Evolutionary conservation across 352 stramenopile species (phyloP), one percentile per base, ranked within the genome.

Genomic region (Saprolegnia diclina): DNA sequence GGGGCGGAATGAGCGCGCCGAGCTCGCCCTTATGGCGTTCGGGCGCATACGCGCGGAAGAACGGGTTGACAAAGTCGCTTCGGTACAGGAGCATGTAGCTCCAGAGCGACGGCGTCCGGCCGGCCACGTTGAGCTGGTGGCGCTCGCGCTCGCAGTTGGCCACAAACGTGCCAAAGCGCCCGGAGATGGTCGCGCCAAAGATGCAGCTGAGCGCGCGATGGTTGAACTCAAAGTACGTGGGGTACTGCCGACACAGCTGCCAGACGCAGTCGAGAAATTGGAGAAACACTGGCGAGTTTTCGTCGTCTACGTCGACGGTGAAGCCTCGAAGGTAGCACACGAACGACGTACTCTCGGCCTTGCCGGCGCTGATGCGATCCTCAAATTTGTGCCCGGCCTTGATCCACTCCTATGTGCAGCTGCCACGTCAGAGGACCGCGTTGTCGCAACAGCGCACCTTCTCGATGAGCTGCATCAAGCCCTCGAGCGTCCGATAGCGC

Each of bases 181-280:
- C 85, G 0, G 87, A 94, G 44, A 89, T 87, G 0, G 86, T 44
- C 19, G 87, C 82, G 45, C 96, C 88, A 0, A 79, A 87, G 22
- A 96, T 78, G 2, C 75, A 66, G 56, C 91, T 74, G 0, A 96
- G 76, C 61, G 96, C 73, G 18, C 73, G 65, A 5, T 77, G 71
- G 40, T 85, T 95, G 71, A 96, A 96, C 65, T 96, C 86, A 68
- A 96, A 96, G 67, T 84, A 79, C 13, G 82, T 91, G 16, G 89
- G 89, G 52, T 86, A 95, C 65, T 93, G 78, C 0, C 79, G 79
- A 56, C 78, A 75, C 0, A 97, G 65, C 64, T 97, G 89, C 83
- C 83, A 95, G 4, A 96, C 79, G 50, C 82, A 92, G 72, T 97
- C 90, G 5, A 97, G 71, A 65, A 96, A 97, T 72, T 96, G 89